Conservation (phyloP, 495 filamentous ascomycete species). For the Lasiosphaeris hirsuta region DNA sequence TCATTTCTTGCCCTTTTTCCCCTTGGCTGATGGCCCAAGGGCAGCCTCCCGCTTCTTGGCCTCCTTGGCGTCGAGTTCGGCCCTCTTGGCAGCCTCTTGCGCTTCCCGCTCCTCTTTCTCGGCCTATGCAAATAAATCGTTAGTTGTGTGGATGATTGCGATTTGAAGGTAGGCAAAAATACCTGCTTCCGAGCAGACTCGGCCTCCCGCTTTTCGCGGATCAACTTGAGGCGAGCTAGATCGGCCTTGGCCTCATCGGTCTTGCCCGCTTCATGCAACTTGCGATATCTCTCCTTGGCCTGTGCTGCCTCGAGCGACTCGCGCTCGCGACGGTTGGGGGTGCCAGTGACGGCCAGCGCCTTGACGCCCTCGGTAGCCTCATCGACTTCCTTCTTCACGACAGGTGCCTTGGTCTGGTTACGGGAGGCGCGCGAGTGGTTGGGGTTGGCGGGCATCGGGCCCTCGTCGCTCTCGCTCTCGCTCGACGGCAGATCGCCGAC, state of each 20-base stretch:
- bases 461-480: conserved; percentile 55
- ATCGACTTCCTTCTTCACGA: conserved; percentile 35
- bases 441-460: conserved; percentile 77
- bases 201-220: conserved; percentile 81
- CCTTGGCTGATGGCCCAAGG: conserved; percentile 30
- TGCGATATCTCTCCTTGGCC: conserved; percentile 86
- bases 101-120: conserved; percentile 74
- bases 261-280: conserved; percentile 93
- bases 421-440: conserved; percentile 75
- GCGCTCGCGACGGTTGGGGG: conserved; percentile 70
- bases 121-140: conserved; percentile 32
- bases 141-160: background rate
- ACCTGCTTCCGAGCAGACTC: conserved; percentile 63
- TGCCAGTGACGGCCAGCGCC: conserved; percentile 37
- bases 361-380: conserved; percentile 48
- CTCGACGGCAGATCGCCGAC: conserved; percentile 81
- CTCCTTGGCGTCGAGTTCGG: conserved; percentile 51
- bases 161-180: conserved; percentile 15
- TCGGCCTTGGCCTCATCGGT: conserved; percentile 96
- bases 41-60: conserved; percentile 65
- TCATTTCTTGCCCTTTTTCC: conserved; percentile 35
- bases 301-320: conserved; percentile 86
- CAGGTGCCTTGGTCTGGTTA: conserved; percentile 46
- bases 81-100: conserved; percentile 48
- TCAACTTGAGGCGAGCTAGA: conserved; percentile 72